Conservation (phyloP, 176 grass and related monocot species). For the Oryza australiensis region DNA sequence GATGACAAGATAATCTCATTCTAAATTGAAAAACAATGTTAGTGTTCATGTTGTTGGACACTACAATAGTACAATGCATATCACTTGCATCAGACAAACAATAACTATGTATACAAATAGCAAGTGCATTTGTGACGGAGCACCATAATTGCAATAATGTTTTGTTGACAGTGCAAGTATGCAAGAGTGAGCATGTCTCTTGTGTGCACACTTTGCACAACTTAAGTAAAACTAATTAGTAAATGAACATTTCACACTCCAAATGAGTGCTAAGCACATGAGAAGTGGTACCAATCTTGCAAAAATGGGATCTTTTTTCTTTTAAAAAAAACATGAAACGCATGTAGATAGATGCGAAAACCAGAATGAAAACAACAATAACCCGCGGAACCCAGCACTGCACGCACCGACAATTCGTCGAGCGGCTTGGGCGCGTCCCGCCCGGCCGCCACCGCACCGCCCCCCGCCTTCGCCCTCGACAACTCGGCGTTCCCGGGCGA, state of each 20-base stretch:
- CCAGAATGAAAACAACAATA: background rate
- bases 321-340: background rate
- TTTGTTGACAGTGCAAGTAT: background rate
- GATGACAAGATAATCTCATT: slow-evolving; percentile 90
- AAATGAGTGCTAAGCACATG: background rate
- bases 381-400: background rate
- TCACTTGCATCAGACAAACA: background rate
- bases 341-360: background rate
- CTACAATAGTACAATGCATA: background rate
- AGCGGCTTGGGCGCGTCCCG: slow-evolving; percentile 85
- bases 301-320: background rate
- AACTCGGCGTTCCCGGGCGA: slow-evolving; percentile 63
- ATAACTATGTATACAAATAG: slow-evolving; percentile 1
- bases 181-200: background rate
- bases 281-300: background rate
- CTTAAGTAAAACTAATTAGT: background rate
- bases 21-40: slow-evolving; percentile 37
- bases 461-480: slow-evolving; percentile 11
- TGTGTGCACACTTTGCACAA: background rate
- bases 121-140: background rate
- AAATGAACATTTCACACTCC: background rate
- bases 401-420: slow-evolving; percentile 73
- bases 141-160: background rate
- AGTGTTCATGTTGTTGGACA: background rate
- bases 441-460: slow-evolving; percentile 1